Conservation (phyloP, 1,284 basidiomycete species). For the Mycosarcoma mackinlayi region DNA sequence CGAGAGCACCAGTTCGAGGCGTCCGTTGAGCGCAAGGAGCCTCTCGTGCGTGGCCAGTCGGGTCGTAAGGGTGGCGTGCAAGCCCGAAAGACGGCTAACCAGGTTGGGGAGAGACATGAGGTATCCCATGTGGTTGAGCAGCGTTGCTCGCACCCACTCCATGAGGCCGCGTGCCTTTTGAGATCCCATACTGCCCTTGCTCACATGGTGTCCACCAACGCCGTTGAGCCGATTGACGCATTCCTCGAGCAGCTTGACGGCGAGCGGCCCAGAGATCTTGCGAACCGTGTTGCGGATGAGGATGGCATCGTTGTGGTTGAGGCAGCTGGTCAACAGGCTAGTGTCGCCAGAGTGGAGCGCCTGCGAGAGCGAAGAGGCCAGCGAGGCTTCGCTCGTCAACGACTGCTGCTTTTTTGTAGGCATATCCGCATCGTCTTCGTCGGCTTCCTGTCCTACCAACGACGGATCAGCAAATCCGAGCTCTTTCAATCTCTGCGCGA, state of each 20-base stretch:
- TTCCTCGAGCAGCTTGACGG: conserved; percentile 85
- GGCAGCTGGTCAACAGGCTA: conserved; percentile 85
- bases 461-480: conserved; percentile 46
- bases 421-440: conserved; percentile 36
- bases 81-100: conserved; percentile 81
- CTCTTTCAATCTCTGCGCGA: conserved; percentile 57
- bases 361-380: conserved; percentile 94
- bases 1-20: conserved; percentile 90
- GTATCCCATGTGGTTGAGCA: conserved; percentile 88
- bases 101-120: conserved; percentile 93
- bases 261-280: conserved; percentile 87
- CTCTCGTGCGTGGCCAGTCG: conserved; percentile 86
- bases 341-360: conserved; percentile 95
- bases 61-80: conserved; percentile 84
- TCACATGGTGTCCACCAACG: conserved; percentile 74
- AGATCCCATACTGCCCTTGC: conserved; percentile 56
- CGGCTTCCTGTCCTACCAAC: conserved; percentile 35
- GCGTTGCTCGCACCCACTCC: conserved; percentile 87
- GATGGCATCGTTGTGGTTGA: conserved; percentile 81
- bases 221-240: conserved; percentile 86
- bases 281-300: conserved; percentile 89
- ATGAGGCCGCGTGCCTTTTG: conserved; percentile 75
- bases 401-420: conserved; percentile 63
- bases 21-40: conserved; percentile 84
- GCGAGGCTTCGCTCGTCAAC: conserved; percentile 80